A percentile compares a stretch with the other conserved stretches of the same genome.
Conservation (phyloP, 306 rosid genomes). For the Glycyrrhiza uralensis region DNA sequence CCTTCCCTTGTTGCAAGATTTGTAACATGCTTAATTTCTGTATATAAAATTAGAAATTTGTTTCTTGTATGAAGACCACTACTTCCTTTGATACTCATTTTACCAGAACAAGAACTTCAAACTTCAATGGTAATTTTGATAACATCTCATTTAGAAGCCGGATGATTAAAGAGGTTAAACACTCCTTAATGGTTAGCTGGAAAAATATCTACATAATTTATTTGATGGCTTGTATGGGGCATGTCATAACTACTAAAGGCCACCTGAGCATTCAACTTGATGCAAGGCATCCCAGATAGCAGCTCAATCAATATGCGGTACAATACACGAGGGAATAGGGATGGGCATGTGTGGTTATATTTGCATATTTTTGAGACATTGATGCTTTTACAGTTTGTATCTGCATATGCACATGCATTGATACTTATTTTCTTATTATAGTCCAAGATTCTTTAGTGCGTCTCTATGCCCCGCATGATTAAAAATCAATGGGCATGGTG, state of each 20-base stretch:
- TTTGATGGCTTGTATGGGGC: neutral
- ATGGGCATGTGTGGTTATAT: neutral
- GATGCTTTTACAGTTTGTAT: neutral
- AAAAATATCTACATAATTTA: neutral
- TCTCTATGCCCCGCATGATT: slow-evolving; percentile 4
- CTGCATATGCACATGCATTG: neutral
- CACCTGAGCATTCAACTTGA: neutral
- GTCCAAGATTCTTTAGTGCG: neutral
- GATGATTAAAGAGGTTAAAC: neutral
- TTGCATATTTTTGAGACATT: neutral
- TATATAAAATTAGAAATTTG: neutral
- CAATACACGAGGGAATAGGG: neutral
- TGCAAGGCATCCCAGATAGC: neutral
- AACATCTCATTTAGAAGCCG: neutral
- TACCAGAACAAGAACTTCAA: neutral
- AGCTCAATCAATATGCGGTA: neutral
- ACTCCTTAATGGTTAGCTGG: neutral
- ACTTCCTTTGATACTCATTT: neutral
- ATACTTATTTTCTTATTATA: neutral
- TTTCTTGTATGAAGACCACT: neutral
- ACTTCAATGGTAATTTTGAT: neutral
- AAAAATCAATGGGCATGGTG: neutral
- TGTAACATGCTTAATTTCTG: neutral
- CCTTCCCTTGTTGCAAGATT: neutral
- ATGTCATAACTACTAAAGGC: neutral